Percentiles rank a stretch among this genome's conserved stretches.
Evolutionary conservation across 1,139 yeast species (phyloP).

Genomic region (Pneumocystis jirovecii): DNA sequence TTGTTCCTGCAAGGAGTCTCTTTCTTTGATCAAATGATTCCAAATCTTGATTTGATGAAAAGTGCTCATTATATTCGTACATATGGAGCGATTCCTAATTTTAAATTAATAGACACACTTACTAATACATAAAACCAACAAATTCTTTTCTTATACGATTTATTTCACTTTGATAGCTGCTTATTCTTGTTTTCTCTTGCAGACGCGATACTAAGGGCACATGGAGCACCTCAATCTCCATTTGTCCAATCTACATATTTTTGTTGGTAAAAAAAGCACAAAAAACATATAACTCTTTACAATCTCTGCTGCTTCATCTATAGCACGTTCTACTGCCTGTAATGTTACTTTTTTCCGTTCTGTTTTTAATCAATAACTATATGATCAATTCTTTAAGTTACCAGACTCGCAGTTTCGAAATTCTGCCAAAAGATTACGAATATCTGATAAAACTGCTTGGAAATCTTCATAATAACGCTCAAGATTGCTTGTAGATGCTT

Average conservation of each 20-base stretch:
- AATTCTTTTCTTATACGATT: slow-evolving; percentile 13
- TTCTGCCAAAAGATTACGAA: background rate
- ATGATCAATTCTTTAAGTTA: background rate
- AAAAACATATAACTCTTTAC: slow-evolving; percentile 16
- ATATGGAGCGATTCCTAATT: slow-evolving; percentile 60
- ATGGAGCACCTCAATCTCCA: slow-evolving; percentile 66
- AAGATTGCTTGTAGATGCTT: background rate
- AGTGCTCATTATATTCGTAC: slow-evolving; percentile 19
- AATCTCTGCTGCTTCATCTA: slow-evolving; percentile 66
- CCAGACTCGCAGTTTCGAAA: background rate
- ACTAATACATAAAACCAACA: background rate
- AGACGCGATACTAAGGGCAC: slow-evolving; percentile 60
- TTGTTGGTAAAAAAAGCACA: background rate
- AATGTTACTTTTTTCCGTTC: slow-evolving; percentile 37
- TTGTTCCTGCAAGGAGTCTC: slow-evolving; percentile 62
- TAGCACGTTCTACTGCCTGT: slow-evolving; percentile 48
- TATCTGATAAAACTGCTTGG: background rate
- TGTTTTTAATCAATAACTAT: slow-evolving; percentile 10
- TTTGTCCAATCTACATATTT: slow-evolving; percentile 29
- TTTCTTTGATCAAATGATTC: slow-evolving; percentile 58
- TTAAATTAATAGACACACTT: slow-evolving; percentile 28
- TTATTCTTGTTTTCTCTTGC: slow-evolving; percentile 50
- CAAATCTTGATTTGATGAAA: slow-evolving; percentile 24
- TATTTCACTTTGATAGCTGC: slow-evolving; percentile 40
- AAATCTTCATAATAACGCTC: background rate